Percentiles rank a stretch among this genome's conserved stretches.
phyloP scores from a whole-genome alignment of 2,329 filamentous ascomycete species.

The Cryphonectria japonica region DNA sequence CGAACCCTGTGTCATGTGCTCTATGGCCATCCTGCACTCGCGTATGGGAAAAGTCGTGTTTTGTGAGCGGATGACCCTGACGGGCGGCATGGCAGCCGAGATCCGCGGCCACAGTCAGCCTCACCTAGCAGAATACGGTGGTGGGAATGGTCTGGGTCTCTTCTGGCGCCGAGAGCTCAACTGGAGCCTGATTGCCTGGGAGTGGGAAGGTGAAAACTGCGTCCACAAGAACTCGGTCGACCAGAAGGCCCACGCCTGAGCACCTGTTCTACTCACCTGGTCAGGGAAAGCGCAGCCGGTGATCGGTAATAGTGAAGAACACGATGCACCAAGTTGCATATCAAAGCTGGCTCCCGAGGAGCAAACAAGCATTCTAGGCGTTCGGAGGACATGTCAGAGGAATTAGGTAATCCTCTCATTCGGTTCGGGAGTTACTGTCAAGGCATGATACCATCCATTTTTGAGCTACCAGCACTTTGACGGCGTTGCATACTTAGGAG shows the following conservation, averaged over 20 bases:
- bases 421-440: constrained; percentile 19
- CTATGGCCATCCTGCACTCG: constrained; percentile 94
- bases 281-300: background rate
- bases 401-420: constrained; percentile 21
- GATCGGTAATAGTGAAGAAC: constrained; percentile 12
- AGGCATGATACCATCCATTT: constrained; percentile 18
- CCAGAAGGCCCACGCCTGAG: constrained; percentile 53
- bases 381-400: constrained; percentile 17
- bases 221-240: constrained; percentile 47
- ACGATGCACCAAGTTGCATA: constrained; percentile 8
- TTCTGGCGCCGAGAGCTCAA: constrained; percentile 80
- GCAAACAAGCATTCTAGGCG: constrained; percentile 8
- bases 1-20: constrained; percentile 95
- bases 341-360: background rate
- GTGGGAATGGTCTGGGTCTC: constrained; percentile 66
- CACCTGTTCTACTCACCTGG: background rate
- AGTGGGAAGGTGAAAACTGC: constrained; percentile 61
- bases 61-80: constrained; percentile 74
- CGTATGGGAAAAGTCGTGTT: constrained; percentile 88
- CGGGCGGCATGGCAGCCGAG: constrained; percentile 83
- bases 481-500: background rate
- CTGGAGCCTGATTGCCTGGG: constrained; percentile 83
- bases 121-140: constrained; percentile 44
- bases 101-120: constrained; percentile 56
- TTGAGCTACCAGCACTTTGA: constrained; percentile 5